phyloP scores from a whole-genome alignment of 225 moss, liverwort and hornwort species.

The Climacium dendroides region DNA sequence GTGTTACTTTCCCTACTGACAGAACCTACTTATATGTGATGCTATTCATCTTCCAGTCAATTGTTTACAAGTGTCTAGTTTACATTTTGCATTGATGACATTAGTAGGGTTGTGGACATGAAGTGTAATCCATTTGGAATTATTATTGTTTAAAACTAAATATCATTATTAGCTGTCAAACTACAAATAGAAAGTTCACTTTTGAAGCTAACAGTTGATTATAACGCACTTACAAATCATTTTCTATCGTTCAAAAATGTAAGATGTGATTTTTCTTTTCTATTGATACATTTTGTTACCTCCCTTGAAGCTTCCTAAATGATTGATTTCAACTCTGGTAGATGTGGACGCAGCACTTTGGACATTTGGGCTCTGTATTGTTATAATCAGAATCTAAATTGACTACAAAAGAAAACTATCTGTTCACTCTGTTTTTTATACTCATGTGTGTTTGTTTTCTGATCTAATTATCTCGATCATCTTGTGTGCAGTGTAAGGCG shows the following conservation, averaged over 20 bases:
- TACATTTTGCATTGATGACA: background rate
- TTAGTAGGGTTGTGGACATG: background rate
- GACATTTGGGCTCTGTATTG: background rate
- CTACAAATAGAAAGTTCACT: background rate
- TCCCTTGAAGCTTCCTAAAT: background rate
- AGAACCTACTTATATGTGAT: background rate
- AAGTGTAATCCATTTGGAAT: background rate
- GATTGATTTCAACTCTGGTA: background rate
- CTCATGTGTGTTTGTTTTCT: background rate
- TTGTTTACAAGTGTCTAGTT: background rate
- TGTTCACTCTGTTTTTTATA: background rate
- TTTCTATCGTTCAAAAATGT: too few relatives aligned
- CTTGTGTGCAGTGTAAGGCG: slow-evolving; percentile 54
- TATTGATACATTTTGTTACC: background rate
- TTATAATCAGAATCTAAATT: background rate
- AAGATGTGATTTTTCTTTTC: background rate
- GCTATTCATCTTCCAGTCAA: background rate
- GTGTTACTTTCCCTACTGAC: background rate
- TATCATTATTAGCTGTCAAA: background rate
- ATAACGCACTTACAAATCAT: background rate
- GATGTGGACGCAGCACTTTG: background rate
- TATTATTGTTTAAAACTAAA: background rate
- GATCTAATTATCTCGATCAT: background rate
- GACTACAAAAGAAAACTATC: background rate
- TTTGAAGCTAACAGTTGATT: background rate